These are phyloP conservation scores for Selaginella tamariscina DNA, from an alignment of 75 land plant species.

Conservation along the genomic window DNA sequence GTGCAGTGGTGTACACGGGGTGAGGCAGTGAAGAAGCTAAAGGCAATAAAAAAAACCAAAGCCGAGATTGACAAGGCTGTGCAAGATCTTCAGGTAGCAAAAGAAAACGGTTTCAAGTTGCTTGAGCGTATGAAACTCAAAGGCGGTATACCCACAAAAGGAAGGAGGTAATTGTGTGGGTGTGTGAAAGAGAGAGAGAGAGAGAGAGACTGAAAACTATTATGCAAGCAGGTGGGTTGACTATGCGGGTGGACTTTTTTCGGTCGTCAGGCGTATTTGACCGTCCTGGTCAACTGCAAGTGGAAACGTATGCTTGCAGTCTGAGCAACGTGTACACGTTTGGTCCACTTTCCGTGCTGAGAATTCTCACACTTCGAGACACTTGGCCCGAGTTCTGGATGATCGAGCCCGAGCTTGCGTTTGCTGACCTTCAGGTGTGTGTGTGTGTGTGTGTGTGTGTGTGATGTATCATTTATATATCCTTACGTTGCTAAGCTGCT, in stretches of 20 bases:
- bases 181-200: too few relatives aligned
- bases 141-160: not conserved
- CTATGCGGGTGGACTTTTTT: slow-evolving; percentile 5
- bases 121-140: not conserved
- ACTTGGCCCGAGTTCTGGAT: slow-evolving; percentile 9
- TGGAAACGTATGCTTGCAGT: slow-evolving; percentile 6
- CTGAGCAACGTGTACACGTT: slow-evolving; percentile 1
- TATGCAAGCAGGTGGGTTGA: not conserved
- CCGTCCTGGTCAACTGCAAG: slow-evolving; percentile 8
- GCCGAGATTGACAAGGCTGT: slow-evolving; percentile 42
- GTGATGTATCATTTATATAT: not conserved
- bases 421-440: slow-evolving; percentile 5
- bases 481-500: too few relatives aligned
- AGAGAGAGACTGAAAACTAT: too few relatives aligned
- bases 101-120: not conserved
- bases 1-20: too few relatives aligned
- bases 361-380: slow-evolving; percentile 7
- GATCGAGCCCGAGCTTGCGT: slow-evolving; percentile 8
- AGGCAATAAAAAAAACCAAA: slow-evolving; percentile 54
- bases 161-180: too few relatives aligned
- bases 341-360: slow-evolving; percentile 11
- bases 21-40: slow-evolving; percentile 45
- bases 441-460: not conserved
- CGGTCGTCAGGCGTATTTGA: slow-evolving; percentile 3
- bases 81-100: slow-evolving; percentile 6